These are phyloP conservation scores for Suillus subluteus DNA, from an alignment of 768 basidiomycete genomes.

Conservation along the genomic window DNA sequence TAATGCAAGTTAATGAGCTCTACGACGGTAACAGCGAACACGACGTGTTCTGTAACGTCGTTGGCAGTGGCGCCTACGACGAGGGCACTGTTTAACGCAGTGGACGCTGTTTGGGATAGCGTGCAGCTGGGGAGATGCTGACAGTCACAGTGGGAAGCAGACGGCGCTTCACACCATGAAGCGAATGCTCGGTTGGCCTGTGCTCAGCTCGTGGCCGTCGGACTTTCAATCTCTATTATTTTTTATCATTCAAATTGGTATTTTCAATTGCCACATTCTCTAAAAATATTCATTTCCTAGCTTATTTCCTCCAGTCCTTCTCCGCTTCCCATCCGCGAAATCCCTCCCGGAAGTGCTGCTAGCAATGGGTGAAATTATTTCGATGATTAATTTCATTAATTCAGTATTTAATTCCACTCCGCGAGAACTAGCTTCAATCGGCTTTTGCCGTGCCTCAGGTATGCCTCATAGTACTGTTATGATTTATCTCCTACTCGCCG, in stretches of 20 bases:
- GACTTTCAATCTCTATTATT: constrained; percentile 32
- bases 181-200: constrained; percentile 13
- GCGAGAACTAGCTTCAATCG: neutral
- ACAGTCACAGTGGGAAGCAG: constrained; percentile 63
- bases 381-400: constrained; percentile 7
- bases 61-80: constrained; percentile 30
- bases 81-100: constrained; percentile 51
- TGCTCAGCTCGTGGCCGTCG: constrained; percentile 19
- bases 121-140: constrained; percentile 44
- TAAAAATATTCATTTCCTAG: constrained; percentile 12
- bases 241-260: constrained; percentile 24
- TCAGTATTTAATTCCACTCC: constrained; percentile 1
- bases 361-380: neutral
- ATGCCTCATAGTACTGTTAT: neutral
- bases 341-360: neutral
- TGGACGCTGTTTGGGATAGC: constrained; percentile 41
- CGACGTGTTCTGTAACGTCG: constrained; percentile 26
- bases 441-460: neutral
- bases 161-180: constrained; percentile 45
- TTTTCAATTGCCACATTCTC: constrained; percentile 12
- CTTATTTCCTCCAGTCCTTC: neutral
- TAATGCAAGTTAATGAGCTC: constrained; percentile 34
- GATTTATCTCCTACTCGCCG: neutral
- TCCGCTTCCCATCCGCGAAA: constrained; percentile 1
- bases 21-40: constrained; percentile 28